Base-by-base conservation (phyloP, 1,284 basidiomycete species). In the Rhizoctonia solani region DNA sequence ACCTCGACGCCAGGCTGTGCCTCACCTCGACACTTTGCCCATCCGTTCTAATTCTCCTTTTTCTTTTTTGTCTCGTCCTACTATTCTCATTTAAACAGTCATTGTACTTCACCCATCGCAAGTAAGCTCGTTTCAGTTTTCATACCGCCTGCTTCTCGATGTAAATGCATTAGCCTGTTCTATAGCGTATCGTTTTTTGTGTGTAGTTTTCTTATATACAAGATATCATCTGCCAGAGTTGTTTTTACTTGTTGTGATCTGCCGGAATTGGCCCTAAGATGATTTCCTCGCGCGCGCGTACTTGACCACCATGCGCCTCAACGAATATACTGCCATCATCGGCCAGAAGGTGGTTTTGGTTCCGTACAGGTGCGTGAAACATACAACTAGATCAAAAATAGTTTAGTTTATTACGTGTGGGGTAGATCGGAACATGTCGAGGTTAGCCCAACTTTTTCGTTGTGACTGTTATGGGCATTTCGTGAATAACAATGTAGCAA, bases 261-360 rank as follows among this genome's bases (percentile, higher is more conserved):
- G n/a, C 44, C 44, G n/a, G 21, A 37, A 56, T 66, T 54, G 61
- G 50, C n/a, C 21, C 8, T 8, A 8, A 8, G 9, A 16, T 8
- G 16, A 14, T 23, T 55, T 41, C 11, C 27, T 21, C 30, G 41
- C 11, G 21, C n/a, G 32, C 27, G n/a, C 29, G 27, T 27, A 9
- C 44, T 46, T 46, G 44, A 46, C 44, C n/a, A 14, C 21, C 44
- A 91, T 91, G 89, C 80, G 79, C 66, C 76, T 83, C 69, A 92
- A 91, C 77, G 80, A 84, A 68, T 77, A 82, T 55, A 86, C 81
- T 0, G 80, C 85, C 14, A 79, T 94, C n/a, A 78, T 86, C 25
- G 89, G 87, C 3, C 73, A 79, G 32, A 81, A 81, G 34, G 82
- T 89, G 39, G 79, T 90, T 21, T 80, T 94, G 5, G 87, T 93